phyloP scores from a whole-genome alignment of 2,329 filamentous ascomycete species.

The Lecanoromycetidae sp. region DNA sequence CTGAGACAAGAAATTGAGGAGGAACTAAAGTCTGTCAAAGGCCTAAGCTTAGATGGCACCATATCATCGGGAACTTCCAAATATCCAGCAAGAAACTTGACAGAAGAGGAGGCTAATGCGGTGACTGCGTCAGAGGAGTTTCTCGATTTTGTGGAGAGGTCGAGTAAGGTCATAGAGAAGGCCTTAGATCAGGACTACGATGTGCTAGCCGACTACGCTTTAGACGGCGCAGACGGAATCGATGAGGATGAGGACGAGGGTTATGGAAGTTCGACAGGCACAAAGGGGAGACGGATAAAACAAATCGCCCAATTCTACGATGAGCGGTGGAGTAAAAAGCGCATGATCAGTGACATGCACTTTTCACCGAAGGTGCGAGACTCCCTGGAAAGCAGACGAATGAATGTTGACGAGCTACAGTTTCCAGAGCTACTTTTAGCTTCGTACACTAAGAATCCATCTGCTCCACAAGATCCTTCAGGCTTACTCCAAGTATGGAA shows the following conservation, averaged over 20 bases:
- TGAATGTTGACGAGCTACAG: constrained; percentile 25
- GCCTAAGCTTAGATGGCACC: constrained; percentile 47
- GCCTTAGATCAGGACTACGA: constrained; percentile 94
- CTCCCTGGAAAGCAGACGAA: not conserved
- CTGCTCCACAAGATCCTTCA: constrained; percentile 84
- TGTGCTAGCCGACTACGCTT: constrained; percentile 84
- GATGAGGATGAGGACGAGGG: constrained; percentile 68
- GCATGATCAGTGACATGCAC: constrained; percentile 89
- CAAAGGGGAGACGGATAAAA: constrained; percentile 41
- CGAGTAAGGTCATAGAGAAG: constrained; percentile 92
- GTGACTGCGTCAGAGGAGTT: constrained; percentile 90
- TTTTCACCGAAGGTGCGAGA: constrained; percentile 69
- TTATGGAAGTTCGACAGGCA: constrained; percentile 25
- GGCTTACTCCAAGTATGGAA: constrained; percentile 97
- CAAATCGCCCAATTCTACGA: constrained; percentile 91
- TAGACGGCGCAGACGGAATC: constrained; percentile 57
- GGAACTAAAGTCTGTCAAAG: constrained; percentile 64
- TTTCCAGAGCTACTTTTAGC: constrained; percentile 87
- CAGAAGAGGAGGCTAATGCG: constrained; percentile 72
- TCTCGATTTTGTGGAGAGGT: constrained; percentile 85
- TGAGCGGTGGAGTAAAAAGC: constrained; percentile 90
- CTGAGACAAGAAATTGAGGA: constrained; percentile 85
- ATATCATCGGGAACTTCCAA: constrained; percentile 33
- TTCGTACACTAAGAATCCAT: constrained; percentile 93
- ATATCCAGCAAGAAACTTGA: constrained; percentile 70